Percentiles rank a stretch among this genome's conserved stretches.
These are phyloP conservation scores for Bryoerythrophyllum caledonicum DNA, from an alignment of 225 moss, liverwort and hornwort species.

Conservation along the genomic window DNA sequence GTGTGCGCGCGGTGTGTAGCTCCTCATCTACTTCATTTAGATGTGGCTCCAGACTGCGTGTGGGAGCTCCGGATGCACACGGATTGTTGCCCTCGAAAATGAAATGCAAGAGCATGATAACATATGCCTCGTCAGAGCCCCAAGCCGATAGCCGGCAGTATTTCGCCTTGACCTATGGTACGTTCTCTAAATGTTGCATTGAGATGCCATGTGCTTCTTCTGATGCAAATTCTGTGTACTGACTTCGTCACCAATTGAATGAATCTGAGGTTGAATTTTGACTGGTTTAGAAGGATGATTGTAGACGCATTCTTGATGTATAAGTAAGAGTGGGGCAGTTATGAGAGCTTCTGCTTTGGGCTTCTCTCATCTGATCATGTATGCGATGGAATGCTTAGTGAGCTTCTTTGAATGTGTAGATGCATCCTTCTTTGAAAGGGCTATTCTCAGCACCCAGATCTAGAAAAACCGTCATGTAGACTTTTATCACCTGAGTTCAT, in stretches of 20 bases:
- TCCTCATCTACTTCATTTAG: conserved; percentile 3
- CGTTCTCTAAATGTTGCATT: background rate
- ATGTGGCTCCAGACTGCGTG: conserved; percentile 7
- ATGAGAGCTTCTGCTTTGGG: background rate
- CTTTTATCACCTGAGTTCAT: background rate
- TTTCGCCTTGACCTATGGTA: conserved; percentile 38
- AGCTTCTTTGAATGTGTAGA: background rate
- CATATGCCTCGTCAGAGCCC: conserved; percentile 16
- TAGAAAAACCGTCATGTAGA: background rate
- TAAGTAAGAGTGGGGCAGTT: background rate
- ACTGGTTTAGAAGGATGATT: background rate
- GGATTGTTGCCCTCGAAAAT: background rate
- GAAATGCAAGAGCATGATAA: conserved; percentile 7
- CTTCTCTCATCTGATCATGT: background rate
- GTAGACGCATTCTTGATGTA: background rate
- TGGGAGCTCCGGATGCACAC: background rate
- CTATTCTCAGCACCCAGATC: background rate
- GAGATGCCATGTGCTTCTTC: background rate
- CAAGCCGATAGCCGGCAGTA: conserved; percentile 25
- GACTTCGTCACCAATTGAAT: background rate
- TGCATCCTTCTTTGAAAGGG: background rate
- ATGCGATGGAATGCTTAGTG: no score
- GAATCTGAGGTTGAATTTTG: background rate
- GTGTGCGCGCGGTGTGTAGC: conserved; percentile 10
- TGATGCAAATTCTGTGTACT: background rate